Base-by-base conservation (phyloP, 371 early-diverging fungal species). In the Circinella umbellata region DNA sequence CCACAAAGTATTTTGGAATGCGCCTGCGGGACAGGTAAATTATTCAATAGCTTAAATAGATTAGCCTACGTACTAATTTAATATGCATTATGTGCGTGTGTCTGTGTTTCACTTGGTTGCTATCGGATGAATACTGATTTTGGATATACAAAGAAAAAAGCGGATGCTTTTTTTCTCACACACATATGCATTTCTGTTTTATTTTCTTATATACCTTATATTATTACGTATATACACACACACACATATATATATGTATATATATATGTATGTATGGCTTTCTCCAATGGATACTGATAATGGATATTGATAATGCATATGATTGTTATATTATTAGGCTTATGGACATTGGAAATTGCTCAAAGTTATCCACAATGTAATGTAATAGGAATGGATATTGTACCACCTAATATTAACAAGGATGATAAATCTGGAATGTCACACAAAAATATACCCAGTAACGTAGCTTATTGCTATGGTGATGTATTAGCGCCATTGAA, bases 11-110 rank as follows among this genome's bases (percentile, higher is more conserved):
- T 79, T 37, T 59, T 79, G 18, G 79, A 79, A 55, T 51, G 69
- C 59, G 79, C 72, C 34, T 79, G 79, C 66, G 79, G 79, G 51
- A 66, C 74, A 72, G 74, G 74, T 73, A 61, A 68, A 55, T 27
- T 27, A 27, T 27, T 27, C 27, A 27, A 27, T 27, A 27, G 27
- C 2, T 27, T 27, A 27, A 27, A 27, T 27, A 27, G 27, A 27
- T 27, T 27, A 27, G 27, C 27, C 27, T 27, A 27, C 27, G n/a
- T n/a, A n/a, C n/a, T 2, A 0, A 27, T 27, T 27, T 27, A 0
- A 27, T 27, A 27, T 27, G 27, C 2, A 27, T 27, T 27, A 2
- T 27, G 27, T 27, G 27, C 27, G 27, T 2, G 27, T 27, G 27
- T 27, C 27, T 27, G 2, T 27, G 27, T 27, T 27, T 27, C 2